These are phyloP conservation scores for Scytalidium sp. DNA, from an alignment of 2,329 filamentous ascomycete genomes.

Conservation along the genomic window DNA sequence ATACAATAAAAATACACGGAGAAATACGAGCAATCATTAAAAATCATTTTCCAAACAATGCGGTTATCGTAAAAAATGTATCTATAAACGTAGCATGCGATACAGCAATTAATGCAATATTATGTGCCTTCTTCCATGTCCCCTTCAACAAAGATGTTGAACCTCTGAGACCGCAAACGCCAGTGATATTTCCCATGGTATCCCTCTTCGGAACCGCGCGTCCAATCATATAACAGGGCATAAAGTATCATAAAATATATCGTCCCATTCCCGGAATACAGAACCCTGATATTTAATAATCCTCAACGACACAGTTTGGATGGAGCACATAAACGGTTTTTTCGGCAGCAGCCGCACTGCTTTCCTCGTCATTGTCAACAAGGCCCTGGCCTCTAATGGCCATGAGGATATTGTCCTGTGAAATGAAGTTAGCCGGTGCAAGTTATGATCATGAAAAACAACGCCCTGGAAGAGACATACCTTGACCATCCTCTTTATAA, in stretches of 20 bases:
- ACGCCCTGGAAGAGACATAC: slow-evolving; percentile 46
- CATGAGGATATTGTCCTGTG: slow-evolving; percentile 83
- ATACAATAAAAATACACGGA: background rate
- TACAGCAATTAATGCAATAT: background rate
- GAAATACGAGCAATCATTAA: too few species aligned
- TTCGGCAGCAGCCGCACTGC: slow-evolving; percentile 37
- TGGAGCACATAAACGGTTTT: slow-evolving; percentile 82
- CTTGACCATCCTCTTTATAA: slow-evolving; percentile 95
- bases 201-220: background rate
- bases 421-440: slow-evolving; percentile 53
- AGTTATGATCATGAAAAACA: background rate
- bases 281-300: slow-evolving; percentile 16
- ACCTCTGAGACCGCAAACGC: background rate
- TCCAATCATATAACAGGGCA: background rate
- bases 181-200: background rate
- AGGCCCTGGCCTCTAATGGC: slow-evolving; percentile 66
- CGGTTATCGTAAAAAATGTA: too few species aligned
- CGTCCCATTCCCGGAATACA: background rate
- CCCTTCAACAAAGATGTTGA: background rate
- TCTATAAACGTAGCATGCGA: too few species aligned
- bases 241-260: background rate
- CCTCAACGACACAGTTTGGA: slow-evolving; percentile 85
- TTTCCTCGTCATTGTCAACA: slow-evolving; percentile 42
- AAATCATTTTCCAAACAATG: too few species aligned
- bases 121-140: background rate